A percentile compares a stretch with the other conserved stretches of the same genome.
Conservation (phyloP, 1,139 yeast species). For the Arxiozyma bovina region DNA sequence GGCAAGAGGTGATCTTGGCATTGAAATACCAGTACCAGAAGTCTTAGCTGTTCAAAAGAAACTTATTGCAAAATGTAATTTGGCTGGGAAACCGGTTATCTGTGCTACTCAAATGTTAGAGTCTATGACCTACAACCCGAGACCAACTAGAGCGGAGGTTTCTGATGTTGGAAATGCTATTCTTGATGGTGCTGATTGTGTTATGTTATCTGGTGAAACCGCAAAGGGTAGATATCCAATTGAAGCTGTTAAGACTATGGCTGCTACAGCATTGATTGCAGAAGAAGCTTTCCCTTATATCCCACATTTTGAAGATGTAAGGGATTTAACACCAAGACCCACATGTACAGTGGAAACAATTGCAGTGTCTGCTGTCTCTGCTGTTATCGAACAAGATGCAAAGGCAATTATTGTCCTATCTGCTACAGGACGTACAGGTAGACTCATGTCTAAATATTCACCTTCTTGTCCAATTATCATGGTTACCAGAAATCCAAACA, state of each 20-base stretch:
- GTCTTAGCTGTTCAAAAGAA: constrained; percentile 98
- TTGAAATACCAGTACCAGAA: constrained; percentile 98
- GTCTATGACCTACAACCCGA: constrained; percentile 98
- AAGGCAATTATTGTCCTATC: constrained; percentile 94
- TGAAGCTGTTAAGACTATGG: constrained; percentile 98
- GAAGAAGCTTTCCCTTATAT: constrained; percentile 93
- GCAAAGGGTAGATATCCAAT: constrained; percentile 98
- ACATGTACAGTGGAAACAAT: constrained; percentile 92
- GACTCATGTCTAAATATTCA: constrained; percentile 93
- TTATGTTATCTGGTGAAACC: constrained; percentile 98
- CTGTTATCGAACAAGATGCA: constrained; percentile 92
- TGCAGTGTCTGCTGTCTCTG: constrained; percentile 94
- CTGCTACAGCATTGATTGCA: constrained; percentile 91
- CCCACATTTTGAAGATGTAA: constrained; percentile 79
- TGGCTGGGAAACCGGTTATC: constrained; percentile 98
- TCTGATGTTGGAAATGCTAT: constrained; percentile 98
- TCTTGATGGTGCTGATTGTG: constrained; percentile 99
- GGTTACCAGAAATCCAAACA: constrained; percentile 89
- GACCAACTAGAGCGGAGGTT: constrained; percentile 99
- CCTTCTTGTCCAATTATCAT: constrained; percentile 94
- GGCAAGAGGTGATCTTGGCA: constrained; percentile 99
- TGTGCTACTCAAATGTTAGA: constrained; percentile 99
- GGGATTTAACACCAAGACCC: constrained; percentile 78
- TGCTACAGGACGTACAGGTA: constrained; percentile 89
- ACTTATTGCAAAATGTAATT: constrained; percentile 96